Conservation (phyloP, 2,329 filamentous ascomycete species). For the Fusarium cicatricum region DNA sequence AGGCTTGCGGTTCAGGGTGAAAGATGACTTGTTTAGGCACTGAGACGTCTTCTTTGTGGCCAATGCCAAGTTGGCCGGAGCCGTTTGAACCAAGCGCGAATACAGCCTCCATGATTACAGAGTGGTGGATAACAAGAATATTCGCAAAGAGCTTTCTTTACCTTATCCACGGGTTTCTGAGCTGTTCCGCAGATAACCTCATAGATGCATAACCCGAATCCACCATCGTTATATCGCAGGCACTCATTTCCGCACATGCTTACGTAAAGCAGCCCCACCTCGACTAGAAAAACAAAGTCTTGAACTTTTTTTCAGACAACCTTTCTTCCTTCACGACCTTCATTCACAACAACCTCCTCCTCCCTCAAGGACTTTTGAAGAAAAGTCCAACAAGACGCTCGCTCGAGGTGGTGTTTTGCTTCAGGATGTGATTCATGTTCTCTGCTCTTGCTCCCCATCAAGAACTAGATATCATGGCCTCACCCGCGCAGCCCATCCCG, state of each 20-base stretch:
- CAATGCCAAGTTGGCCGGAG: constrained; percentile 76
- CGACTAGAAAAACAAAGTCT: constrained; percentile 35
- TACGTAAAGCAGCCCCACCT: constrained; percentile 33
- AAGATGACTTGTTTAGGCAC: constrained; percentile 71
- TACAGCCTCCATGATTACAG: constrained; percentile 55
- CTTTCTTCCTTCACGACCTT: constrained; percentile 20
- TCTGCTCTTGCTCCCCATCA: constrained; percentile 36
- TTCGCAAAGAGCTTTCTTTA: neutral
- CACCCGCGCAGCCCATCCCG: constrained; percentile 43
- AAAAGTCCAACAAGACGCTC: constrained; percentile 17
- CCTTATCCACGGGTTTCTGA: constrained; percentile 17
- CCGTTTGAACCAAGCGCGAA: constrained; percentile 81
- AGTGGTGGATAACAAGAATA: neutral
- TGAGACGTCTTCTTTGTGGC: constrained; percentile 75
- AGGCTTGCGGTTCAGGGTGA: constrained; percentile 48
- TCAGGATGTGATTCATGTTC: constrained; percentile 42
- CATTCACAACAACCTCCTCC: constrained; percentile 18
- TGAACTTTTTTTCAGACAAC: constrained; percentile 34
- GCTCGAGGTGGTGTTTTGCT: constrained; percentile 21
- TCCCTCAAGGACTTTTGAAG: constrained; percentile 10
- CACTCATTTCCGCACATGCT: constrained; percentile 1
- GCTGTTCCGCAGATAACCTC: constrained; percentile 23
- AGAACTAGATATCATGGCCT: constrained; percentile 45
- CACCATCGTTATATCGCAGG: constrained; percentile 39
- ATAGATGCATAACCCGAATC: constrained; percentile 33